Conservation (phyloP, 1,284 basidiomycete species). For the Pascua sp. region DNA sequence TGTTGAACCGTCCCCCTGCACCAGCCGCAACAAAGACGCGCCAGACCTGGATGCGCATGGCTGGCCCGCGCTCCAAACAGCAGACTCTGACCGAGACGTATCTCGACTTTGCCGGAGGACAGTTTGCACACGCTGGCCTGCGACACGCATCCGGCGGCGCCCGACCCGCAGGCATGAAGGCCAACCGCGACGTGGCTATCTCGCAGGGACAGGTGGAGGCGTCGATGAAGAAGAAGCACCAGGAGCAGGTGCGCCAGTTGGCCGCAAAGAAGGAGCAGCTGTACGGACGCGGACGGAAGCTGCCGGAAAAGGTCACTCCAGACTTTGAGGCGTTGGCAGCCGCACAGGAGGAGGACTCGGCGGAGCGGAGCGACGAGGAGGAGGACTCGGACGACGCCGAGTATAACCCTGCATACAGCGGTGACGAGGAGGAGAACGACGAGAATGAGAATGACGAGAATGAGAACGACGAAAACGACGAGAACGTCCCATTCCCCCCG, state of each 20-base stretch:
- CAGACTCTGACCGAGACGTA: slow-evolving; percentile 31
- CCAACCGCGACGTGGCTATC: slow-evolving; percentile 24
- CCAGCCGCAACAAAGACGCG: no score
- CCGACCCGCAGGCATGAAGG: slow-evolving; percentile 31
- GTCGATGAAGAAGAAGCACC: slow-evolving; percentile 5
- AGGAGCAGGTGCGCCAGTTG: slow-evolving; percentile 1
- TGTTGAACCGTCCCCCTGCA: no score
- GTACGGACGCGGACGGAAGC: slow-evolving; percentile 19
- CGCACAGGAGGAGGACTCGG: background rate
- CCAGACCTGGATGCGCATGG: background rate
- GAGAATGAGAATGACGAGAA: slow-evolving; percentile 4
- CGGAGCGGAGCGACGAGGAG: slow-evolving; percentile 13
- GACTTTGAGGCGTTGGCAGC: slow-evolving; percentile 15
- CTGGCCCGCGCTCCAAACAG: background rate
- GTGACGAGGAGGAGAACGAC: slow-evolving; percentile 16
- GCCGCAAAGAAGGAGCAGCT: slow-evolving; percentile 25
- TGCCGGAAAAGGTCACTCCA: slow-evolving; percentile 25
- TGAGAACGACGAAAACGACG: background rate
- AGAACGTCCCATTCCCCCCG: background rate
- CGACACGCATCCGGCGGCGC: slow-evolving; percentile 27
- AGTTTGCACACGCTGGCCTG: slow-evolving; percentile 26
- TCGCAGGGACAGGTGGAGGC: slow-evolving; percentile 17
- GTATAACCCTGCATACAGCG: slow-evolving; percentile 7
- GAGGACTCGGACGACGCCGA: slow-evolving; percentile 18
- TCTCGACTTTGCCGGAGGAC: slow-evolving; percentile 28